Base-by-base conservation (phyloP, 208 protist species). In the Trypanosoma congolense region DNA sequence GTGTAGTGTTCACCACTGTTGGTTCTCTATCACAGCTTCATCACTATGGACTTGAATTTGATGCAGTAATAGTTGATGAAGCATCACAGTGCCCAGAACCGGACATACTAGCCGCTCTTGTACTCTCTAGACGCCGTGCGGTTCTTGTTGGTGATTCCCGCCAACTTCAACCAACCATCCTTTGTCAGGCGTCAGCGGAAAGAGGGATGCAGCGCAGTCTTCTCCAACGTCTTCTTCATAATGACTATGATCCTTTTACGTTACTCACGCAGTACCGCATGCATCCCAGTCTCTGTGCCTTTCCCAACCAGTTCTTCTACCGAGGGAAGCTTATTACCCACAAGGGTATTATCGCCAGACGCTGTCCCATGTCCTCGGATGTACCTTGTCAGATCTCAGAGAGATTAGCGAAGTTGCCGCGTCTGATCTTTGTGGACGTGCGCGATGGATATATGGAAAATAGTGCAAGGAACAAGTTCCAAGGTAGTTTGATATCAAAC, bases 41-140 rank as follows among this genome's bases (percentile, higher is more conserved):
- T 26, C 70, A 73, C n/a, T 14, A 48, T 3, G 62, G 66, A 3
- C 26, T 77, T 30, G 18, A 56, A 24, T 94, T 90, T 54, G 87
- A 94, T 55, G 61, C 80, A 0, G 90, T 96, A 25, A 73, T 97
- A 25, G 73, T 96, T 35, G 93, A 97, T 68, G 93, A 97, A 70
- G 87, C 85, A 3, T 89, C 90, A 6, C 93, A 97, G 74, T 80
- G 80, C 0, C 87, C 87, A 38, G 90, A 97, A 61, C 85, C 87
- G 25, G 81, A 88, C 36, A 69, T 86, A 12, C 58, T 96, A 48
- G 76, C 82, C 65, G 81, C 86, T 12, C 57, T 95, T 18, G 61
- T 77, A 33, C 61, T 90, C 19, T 63, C 78, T 18, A 70, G 61
- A 26, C 53, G 61, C 18, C 73, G 66, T 41, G 80, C 68, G 22